These are phyloP conservation scores for Lycium ferocissimum DNA, from an alignment of 257 asterid species.

Conservation along the genomic window DNA sequence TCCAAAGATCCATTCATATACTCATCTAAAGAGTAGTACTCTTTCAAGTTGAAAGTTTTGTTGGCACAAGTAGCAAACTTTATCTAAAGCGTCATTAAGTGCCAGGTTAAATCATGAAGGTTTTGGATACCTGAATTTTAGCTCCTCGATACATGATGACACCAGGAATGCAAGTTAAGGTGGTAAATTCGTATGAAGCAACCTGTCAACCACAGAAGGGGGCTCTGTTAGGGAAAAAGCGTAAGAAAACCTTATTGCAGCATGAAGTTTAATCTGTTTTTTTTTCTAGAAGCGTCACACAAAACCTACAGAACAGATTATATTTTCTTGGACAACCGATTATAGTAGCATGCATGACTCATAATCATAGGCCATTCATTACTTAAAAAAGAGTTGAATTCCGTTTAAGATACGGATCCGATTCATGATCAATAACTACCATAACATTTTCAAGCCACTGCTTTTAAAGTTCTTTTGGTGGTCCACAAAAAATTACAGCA, in stretches of 20 bases:
- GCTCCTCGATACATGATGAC: conserved; percentile 95
- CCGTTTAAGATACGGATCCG: background rate
- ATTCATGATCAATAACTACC: conserved; percentile 8
- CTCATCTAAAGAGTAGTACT: background rate
- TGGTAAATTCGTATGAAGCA: conserved; percentile 97
- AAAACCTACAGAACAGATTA: background rate
- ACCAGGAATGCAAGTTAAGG: conserved; percentile 99
- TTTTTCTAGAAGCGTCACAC: background rate
- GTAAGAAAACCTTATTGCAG: background rate
- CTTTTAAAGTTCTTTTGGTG: background rate
- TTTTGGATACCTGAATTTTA: conserved; percentile 78
- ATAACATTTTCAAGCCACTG: background rate
- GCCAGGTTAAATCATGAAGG: background rate
- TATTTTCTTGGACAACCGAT: background rate
- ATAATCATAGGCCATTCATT: background rate
- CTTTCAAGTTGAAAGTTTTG: conserved; percentile 19
- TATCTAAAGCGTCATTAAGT: background rate
- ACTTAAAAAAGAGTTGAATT: background rate
- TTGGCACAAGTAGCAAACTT: conserved; percentile 15
- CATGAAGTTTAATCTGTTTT: background rate
- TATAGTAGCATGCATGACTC: background rate
- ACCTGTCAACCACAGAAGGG: conserved; percentile 62
- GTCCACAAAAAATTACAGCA: background rate
- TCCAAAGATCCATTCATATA: background rate
- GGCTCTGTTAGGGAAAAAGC: conserved; percentile 24